Conservation (phyloP, 208 protist genomes). For the Crithidia expoeki region DNA sequence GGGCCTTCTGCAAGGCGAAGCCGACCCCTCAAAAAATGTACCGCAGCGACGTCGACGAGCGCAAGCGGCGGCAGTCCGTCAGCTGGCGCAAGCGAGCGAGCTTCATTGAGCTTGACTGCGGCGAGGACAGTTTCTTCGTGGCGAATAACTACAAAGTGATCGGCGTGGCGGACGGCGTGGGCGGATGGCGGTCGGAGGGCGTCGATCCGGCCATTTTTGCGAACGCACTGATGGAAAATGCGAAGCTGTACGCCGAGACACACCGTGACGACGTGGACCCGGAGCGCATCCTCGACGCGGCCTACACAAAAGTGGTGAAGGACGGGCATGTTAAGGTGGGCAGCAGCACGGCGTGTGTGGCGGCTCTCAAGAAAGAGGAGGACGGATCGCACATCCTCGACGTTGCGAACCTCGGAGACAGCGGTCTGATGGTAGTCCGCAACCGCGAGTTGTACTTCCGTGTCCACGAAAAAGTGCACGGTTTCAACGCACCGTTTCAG, state of each 20-base stretch:
- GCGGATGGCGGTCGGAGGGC: constrained; percentile 86
- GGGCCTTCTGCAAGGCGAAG: constrained; percentile 92
- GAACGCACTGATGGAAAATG: constrained; percentile 91
- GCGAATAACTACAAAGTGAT: constrained; percentile 91
- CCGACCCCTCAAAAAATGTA: constrained; percentile 67
- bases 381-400: constrained; percentile 71
- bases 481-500: constrained; percentile 94
- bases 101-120: constrained; percentile 93
- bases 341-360: constrained; percentile 90
- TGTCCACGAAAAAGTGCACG: constrained; percentile 88
- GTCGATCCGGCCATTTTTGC: constrained; percentile 87
- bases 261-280: constrained; percentile 84
- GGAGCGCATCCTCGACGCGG: constrained; percentile 79
- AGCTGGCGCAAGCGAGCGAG: constrained; percentile 87
- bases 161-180: constrained; percentile 93
- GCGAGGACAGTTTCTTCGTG: constrained; percentile 94
- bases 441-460: constrained; percentile 79
- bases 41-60: constrained; percentile 86
- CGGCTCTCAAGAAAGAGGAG: constrained; percentile 56
- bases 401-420: constrained; percentile 92
- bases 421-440: constrained; percentile 85
- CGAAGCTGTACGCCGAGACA: constrained; percentile 87
- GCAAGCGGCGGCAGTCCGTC: constrained; percentile 60
- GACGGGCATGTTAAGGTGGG: constrained; percentile 86
- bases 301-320: constrained; percentile 79